phyloP scores from a whole-genome alignment of 176 grass and related monocot species.

The Zizania latifolia region DNA sequence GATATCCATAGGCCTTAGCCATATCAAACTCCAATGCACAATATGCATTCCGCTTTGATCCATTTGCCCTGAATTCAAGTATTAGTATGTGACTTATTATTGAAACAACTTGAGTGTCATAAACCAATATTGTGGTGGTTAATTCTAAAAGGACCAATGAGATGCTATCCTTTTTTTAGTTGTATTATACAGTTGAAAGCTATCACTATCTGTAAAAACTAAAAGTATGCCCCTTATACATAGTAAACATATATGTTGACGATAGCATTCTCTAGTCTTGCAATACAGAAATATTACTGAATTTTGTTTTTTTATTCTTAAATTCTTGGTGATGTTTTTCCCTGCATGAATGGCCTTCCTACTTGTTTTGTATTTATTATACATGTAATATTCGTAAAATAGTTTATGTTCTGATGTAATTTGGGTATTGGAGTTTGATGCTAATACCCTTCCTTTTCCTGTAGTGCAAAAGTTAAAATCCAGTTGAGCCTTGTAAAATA shows the following conservation, averaged over 20 bases:
- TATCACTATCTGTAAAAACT: constrained; percentile 3
- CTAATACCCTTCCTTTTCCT: neutral
- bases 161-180: neutral
- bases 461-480: neutral
- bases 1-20: no score
- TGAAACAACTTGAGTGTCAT: neutral
- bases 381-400: neutral
- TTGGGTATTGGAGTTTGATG: neutral
- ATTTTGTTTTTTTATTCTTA: no score
- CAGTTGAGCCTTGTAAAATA: neutral
- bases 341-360: neutral
- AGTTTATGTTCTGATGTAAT: neutral
- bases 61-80: neutral
- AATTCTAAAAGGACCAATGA: neutral
- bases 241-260: neutral
- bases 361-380: neutral
- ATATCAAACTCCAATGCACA: no score
- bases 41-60: no score
- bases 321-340: no score
- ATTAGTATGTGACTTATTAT: neutral
- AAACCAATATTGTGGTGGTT: neutral
- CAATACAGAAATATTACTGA: constrained; percentile 5
- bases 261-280: neutral
- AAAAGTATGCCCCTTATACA: neutral
- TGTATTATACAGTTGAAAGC: neutral